These are phyloP conservation scores for Tetratostichococcus sp. DNA, from an alignment of 139 green algal species.

Conservation along the genomic window DNA sequence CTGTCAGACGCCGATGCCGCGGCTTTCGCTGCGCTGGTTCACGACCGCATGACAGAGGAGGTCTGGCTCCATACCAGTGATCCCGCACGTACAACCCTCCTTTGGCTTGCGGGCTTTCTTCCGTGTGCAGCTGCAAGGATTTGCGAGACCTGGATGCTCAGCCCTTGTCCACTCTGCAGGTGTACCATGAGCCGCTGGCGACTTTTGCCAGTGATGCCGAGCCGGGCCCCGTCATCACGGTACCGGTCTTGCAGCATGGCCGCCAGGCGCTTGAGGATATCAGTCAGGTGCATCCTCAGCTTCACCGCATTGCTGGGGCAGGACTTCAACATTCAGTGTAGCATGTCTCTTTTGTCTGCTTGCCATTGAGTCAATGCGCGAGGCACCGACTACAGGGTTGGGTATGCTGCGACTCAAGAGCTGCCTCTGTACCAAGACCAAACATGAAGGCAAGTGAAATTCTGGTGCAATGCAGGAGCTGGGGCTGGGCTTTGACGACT, in stretches of 20 bases:
- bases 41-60: constrained; percentile 98
- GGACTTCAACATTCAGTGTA: too few relatives aligned
- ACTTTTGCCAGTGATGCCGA: constrained; percentile 57
- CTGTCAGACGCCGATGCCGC: constrained; percentile 23
- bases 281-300: constrained; percentile 61
- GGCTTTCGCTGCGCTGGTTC: constrained; percentile 70
- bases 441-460: too few relatives aligned
- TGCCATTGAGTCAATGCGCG: too few relatives aligned
- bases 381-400: too few relatives aligned
- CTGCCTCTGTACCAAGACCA: too few relatives aligned
- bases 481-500: constrained; percentile 96
- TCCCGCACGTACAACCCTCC: too few relatives aligned
- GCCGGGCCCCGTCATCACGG: constrained; percentile 69
- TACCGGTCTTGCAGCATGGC: constrained; percentile 82
- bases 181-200: constrained; percentile 75
- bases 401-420: too few relatives aligned
- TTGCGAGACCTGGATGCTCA: too few relatives aligned
- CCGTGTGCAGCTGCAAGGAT: not conserved
- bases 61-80: too few relatives aligned
- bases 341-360: not conserved
- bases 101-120: not conserved
- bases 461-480: constrained; percentile 56
- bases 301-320: too few relatives aligned
- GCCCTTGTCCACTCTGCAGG: constrained; percentile 21
- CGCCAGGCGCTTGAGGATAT: constrained; percentile 77